Conservation (phyloP, 176 grass and related monocot genomes). For the Phyllostachys edulis region DNA sequence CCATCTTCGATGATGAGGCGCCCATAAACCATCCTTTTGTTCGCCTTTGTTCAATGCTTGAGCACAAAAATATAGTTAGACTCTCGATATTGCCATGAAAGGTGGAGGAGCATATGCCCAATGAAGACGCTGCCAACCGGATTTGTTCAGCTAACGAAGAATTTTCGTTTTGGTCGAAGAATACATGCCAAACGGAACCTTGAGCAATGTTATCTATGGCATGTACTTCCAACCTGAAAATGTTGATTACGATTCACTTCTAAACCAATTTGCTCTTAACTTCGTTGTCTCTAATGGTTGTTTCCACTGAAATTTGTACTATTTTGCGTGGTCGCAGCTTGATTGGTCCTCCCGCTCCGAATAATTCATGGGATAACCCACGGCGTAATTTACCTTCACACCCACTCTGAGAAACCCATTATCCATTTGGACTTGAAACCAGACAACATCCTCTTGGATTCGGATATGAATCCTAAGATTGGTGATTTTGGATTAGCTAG, state of each 20-base stretch:
- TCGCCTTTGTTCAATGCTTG: neutral
- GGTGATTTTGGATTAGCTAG: slow-evolving; percentile 18
- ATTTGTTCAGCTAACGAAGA: no score
- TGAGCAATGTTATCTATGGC: neutral
- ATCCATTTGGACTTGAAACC: slow-evolving; percentile 30
- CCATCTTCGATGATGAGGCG: no score
- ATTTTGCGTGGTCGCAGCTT: neutral
- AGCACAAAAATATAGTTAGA: neutral
- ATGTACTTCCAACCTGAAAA: neutral
- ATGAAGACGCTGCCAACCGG: no score
- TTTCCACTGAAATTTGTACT: no score
- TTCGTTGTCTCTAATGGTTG: no score
- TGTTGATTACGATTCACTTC: neutral
- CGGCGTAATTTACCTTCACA: neutral
- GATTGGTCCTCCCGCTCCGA: neutral
- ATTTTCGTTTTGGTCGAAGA: neutral
- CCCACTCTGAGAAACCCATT: neutral
- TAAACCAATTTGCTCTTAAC: neutral
- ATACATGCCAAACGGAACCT: neutral
- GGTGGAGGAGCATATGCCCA: no score
- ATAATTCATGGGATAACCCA: slow-evolving; percentile 22
- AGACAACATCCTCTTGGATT: slow-evolving; percentile 24
- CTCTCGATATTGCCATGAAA: neutral
- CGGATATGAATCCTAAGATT: slow-evolving; percentile 31
- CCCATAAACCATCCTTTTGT: neutral